Evolutionary conservation across 2,329 filamentous ascomycete species (phyloP), one percentile per base, ranked within the genome.

Genomic region (Aureobasidium sp.): DNA sequence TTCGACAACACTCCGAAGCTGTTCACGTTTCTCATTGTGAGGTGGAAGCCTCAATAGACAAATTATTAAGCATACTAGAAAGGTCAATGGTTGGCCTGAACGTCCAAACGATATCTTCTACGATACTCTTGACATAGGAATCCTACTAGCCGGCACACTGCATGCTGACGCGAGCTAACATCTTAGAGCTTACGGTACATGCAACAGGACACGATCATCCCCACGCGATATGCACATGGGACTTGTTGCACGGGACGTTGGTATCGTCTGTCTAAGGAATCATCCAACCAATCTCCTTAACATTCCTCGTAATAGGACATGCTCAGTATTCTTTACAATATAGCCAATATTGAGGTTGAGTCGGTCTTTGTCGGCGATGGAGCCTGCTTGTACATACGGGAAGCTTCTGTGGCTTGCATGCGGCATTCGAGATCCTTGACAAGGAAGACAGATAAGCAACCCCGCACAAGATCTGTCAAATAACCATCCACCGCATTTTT

Each of bases 111-210:
- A 8, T 21, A 25, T 21, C 3, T 14, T 5, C 16, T 7, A n/a
- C 9, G 3, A 6, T 16, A 16, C 14, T 16, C 16, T 42, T 32
- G 51, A 44, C 29, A 25, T 32, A 4, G 11, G 32, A 27, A 36
- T 51, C 25, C 21, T 3, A 21, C 30, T 57, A 3, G 45, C 53
- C 53, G 41, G 53, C 45, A 34, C 27, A 41, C 41, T 45, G 41
- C 53, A 57, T 45, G 53, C 53, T 57, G 39, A 57, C 8, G 39
- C 53, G 53, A 57, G 53, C 53, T 57, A 57, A 25, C 9, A 36
- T 27, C 16, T 27, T 45, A 57, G n/a, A 36, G 53, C 53, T 57
- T 57, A 57, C 53, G 14, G 53, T 57, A 57, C 53, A 44, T 57
- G 41, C 39, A 41, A 34, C 39, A 25, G 45, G n/a, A 30, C 29